These are phyloP conservation scores for Brassica hybrid DNA, from an alignment of 441 rosid species.

Conservation along the genomic window DNA sequence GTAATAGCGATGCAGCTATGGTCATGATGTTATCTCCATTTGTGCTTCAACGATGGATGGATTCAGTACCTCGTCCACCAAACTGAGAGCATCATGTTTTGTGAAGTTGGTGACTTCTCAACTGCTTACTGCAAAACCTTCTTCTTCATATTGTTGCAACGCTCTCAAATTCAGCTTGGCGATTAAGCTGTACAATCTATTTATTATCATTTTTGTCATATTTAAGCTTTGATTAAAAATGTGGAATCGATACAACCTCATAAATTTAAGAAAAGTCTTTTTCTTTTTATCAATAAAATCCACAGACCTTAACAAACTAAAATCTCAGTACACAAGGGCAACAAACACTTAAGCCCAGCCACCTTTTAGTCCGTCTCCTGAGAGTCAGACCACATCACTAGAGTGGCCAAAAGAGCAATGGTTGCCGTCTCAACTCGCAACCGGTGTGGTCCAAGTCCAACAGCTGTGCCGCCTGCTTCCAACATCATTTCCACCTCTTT, in stretches of 20 bases:
- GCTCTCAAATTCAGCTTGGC: not conserved
- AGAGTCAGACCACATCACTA: slow-evolving; percentile 85
- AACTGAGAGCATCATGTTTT: slow-evolving; percentile 16
- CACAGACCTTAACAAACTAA: not conserved
- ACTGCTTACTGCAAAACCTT: not conserved
- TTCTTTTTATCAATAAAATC: not conserved
- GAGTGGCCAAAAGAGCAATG: slow-evolving; percentile 70
- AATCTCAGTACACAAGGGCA: not conserved
- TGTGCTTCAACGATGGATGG: slow-evolving; percentile 29
- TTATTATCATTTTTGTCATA: not conserved
- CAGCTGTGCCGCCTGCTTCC: slow-evolving; percentile 74
- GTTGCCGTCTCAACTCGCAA: slow-evolving; percentile 91
- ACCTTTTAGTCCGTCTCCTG: slow-evolving; percentile 39
- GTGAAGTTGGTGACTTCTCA: not conserved
- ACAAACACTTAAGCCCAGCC: slow-evolving; percentile 5
- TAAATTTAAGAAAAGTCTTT: not conserved
- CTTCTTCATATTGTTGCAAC: not conserved
- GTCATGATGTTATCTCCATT: slow-evolving; percentile 6
- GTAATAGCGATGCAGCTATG: not conserved
- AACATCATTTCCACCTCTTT: slow-evolving; percentile 59
- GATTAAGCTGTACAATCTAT: not conserved
- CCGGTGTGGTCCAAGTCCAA: slow-evolving; percentile 86
- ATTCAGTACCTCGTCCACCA: slow-evolving; percentile 10
- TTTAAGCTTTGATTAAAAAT: not conserved
- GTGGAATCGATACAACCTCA: not conserved